Conservation (phyloP, 2,329 filamentous ascomycete species). For the Beauveria brongniartii region DNA sequence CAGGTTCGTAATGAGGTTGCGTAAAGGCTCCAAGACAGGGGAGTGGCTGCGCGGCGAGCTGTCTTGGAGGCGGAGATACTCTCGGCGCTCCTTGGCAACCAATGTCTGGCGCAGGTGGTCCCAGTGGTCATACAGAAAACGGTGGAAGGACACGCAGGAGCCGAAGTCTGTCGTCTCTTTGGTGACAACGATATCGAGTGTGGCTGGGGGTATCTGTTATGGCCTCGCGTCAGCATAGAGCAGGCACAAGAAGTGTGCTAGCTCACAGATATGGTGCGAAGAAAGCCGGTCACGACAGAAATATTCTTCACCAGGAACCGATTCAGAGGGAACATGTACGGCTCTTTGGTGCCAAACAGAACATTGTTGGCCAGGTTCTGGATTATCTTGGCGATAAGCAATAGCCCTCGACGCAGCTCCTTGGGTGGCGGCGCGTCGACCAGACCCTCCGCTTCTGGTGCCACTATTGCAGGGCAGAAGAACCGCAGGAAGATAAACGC, state of each 20-base stretch:
- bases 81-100: slow-evolving; percentile 49
- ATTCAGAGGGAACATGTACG: slow-evolving; percentile 65
- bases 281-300: slow-evolving; percentile 57
- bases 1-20: slow-evolving; percentile 56
- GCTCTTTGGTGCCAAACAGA: slow-evolving; percentile 62
- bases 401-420: slow-evolving; percentile 59
- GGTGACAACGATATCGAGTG: slow-evolving; percentile 30
- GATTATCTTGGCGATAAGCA: slow-evolving; percentile 63
- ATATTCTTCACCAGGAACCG: slow-evolving; percentile 62
- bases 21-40: slow-evolving; percentile 51
- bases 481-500: slow-evolving; percentile 65
- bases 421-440: slow-evolving; percentile 54
- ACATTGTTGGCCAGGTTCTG: slow-evolving; percentile 67
- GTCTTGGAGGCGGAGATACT: slow-evolving; percentile 45
- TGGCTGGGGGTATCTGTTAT: slow-evolving; percentile 38
- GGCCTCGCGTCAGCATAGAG: neutral
- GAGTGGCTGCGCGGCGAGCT: slow-evolving; percentile 45
- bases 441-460: slow-evolving; percentile 60
- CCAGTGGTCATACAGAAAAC: slow-evolving; percentile 65
- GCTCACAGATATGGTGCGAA: slow-evolving; percentile 58
- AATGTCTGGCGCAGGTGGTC: slow-evolving; percentile 60
- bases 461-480: slow-evolving; percentile 65
- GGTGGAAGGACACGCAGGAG: slow-evolving; percentile 60
- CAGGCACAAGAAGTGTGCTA: slow-evolving; percentile 16
- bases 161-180: slow-evolving; percentile 58